phyloP scores from a whole-genome alignment of 2,329 filamentous ascomycete species.

The Aspergillus sp. region DNA sequence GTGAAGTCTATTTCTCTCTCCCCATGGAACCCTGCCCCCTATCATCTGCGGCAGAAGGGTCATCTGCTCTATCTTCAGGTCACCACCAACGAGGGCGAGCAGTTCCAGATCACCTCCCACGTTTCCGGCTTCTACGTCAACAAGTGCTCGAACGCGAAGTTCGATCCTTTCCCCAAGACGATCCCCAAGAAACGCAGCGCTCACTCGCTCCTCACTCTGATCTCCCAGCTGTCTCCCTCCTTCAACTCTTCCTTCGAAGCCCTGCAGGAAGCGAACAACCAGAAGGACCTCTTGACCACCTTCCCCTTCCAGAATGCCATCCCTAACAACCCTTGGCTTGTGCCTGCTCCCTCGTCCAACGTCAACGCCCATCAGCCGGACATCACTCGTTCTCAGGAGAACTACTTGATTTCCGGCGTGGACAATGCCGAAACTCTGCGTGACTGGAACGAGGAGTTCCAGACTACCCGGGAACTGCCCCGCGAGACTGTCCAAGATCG shows the following conservation, averaged over 20 bases:
- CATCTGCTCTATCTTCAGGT: constrained; percentile 88
- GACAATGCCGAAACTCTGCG: constrained; percentile 92
- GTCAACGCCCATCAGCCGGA: constrained; percentile 74
- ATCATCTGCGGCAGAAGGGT: constrained; percentile 83
- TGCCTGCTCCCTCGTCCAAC: constrained; percentile 63
- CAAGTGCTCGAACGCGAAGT: constrained; percentile 91
- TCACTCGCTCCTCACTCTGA: constrained; percentile 81
- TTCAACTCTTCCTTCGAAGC: constrained; percentile 74
- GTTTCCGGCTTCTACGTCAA: constrained; percentile 96
- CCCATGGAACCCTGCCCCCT: constrained; percentile 93
- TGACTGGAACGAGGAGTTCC: constrained; percentile 99
- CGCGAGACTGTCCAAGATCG: constrained; percentile 92
- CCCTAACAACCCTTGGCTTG: constrained; percentile 87
- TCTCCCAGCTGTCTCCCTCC: constrained; percentile 76
- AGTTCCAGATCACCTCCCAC: constrained; percentile 88
- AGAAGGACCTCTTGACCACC: constrained; percentile 82
- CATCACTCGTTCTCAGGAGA: constrained; percentile 86
- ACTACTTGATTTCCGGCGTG: constrained; percentile 81
- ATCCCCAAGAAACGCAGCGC: constrained; percentile 74
- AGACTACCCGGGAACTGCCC: constrained; percentile 90
- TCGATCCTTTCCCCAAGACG: constrained; percentile 80
- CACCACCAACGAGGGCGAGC: constrained; percentile 91
- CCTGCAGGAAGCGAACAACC: constrained; percentile 79
- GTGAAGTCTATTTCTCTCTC: constrained; percentile 86
- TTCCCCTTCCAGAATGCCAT: constrained; percentile 96